Evolutionary conservation across 2,329 filamentous ascomycete species (phyloP), one percentile per base, ranked within the genome.

Genomic region (Rhexocercosporidium sp.): DNA sequence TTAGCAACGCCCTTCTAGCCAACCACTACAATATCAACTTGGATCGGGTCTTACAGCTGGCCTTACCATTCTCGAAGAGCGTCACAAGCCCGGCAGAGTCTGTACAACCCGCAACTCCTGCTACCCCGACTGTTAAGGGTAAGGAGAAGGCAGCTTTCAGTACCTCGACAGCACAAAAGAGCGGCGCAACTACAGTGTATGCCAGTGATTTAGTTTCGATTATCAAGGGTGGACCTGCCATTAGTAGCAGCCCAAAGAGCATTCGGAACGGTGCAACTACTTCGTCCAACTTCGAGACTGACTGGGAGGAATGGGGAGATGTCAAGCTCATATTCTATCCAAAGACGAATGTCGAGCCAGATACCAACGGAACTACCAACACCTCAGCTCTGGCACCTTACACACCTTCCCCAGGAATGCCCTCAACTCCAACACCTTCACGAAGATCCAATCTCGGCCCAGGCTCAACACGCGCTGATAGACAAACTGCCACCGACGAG

Each of bases 141-240:
- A 97, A 95, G 78, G 93, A 96, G 14, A 94, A 92, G 78, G 78
- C 81, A 2, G 75, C 79, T 37, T 80, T 81, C 65, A 74, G 70
- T 60, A 73, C 76, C 53, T 78, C 76, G 31, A 73, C 79, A 31
- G 83, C 83, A 65, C 72, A 67, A 27, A 74, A 76, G 77, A 75
- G 62, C 77, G 64, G 71, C 16, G 82, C 86, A 25, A 84, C 84
- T 6, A 82, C 85, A 37, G 86, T 92, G 78, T 90, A 92, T 78
- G 92, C 92, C n/a, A 94, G 94, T 71, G 93, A 99, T 78, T 81
- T 99, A 64, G 88, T 92, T 39, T 87, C 90, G 14, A 83, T 98
- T 65, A 89, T 90, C 61, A 90, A 90, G 65, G 84, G 86, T 27
- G 85, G 76, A n/a, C 75, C 72, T 54, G 75, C 76, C 4, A 74